Percentiles rank a stretch among this genome's conserved stretches.
Conservation (phyloP, 371 early-diverging fungal species). For the Mucor racemosus region DNA sequence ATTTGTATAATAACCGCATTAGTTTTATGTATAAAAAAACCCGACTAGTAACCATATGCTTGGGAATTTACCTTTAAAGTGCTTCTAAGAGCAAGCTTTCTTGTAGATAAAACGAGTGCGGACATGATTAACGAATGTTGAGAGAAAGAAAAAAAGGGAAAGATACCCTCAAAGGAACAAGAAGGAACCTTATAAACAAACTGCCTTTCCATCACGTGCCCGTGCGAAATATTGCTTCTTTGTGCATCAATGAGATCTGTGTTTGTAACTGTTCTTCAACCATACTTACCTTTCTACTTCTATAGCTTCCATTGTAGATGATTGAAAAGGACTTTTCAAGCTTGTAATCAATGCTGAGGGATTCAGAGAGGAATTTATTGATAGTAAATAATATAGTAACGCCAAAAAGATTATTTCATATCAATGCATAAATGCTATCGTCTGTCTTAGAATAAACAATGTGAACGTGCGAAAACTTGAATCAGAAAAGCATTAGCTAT, state of each 20-base stretch:
- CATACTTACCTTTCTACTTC: neutral
- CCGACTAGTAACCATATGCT: neutral
- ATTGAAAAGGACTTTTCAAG: too few species aligned
- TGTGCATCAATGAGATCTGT: neutral
- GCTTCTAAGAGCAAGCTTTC: slow-evolving; percentile 3
- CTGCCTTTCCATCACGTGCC: slow-evolving; percentile 11
- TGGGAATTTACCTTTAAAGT: slow-evolving; percentile 5
- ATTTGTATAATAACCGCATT: neutral
- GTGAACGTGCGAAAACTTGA: too few species aligned
- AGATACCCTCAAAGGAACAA: neutral
- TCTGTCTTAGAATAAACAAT: too few species aligned
- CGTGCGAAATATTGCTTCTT: slow-evolving; percentile 11
- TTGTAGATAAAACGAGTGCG: neutral
- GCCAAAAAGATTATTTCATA: too few species aligned
- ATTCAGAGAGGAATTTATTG: too few species aligned
- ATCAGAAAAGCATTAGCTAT: too few species aligned
- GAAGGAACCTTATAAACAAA: neutral
- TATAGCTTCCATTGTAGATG: too few species aligned
- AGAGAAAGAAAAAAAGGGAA: neutral
- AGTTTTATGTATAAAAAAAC: neutral
- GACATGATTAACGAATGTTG: slow-evolving; percentile 4
- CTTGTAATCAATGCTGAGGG: too few species aligned
- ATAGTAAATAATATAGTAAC: too few species aligned
- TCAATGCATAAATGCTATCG: too few species aligned
- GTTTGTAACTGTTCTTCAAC: neutral